Conservation (phyloP, 805 yeast species). For the Ogataea minuta region DNA sequence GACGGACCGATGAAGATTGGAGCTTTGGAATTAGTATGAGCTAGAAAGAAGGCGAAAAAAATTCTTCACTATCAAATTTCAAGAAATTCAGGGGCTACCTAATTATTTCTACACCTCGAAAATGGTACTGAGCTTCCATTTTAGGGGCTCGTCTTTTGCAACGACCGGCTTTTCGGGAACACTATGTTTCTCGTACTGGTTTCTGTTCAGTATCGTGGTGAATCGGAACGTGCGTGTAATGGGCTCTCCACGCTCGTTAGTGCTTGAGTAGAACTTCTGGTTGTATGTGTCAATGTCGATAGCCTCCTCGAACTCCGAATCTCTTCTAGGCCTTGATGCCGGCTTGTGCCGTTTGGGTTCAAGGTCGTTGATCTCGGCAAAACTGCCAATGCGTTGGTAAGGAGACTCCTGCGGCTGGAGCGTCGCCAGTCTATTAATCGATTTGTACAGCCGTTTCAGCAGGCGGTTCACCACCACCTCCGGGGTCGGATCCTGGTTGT, state of each 20-base stretch:
- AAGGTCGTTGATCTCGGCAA: slow-evolving; percentile 21
- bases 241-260: slow-evolving; percentile 24
- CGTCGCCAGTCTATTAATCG: slow-evolving; percentile 34
- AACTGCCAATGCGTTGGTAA: slow-evolving; percentile 30
- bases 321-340: slow-evolving; percentile 8
- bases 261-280: slow-evolving; percentile 27
- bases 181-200: slow-evolving; percentile 22
- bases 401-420: slow-evolving; percentile 22
- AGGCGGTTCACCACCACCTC: slow-evolving; percentile 43
- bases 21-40: slow-evolving; percentile 3
- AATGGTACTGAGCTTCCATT: slow-evolving; percentile 29
- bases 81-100: background rate
- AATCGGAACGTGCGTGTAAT: slow-evolving; percentile 31
- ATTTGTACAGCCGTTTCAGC: slow-evolving; percentile 46
- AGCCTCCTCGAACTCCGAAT: slow-evolving; percentile 14
- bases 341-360: background rate
- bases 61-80: background rate
- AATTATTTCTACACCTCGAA: slow-evolving; percentile 9
- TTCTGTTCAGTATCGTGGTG: slow-evolving; percentile 27
- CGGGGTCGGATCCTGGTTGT: slow-evolving; percentile 32
- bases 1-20: slow-evolving; percentile 1
- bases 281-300: slow-evolving; percentile 29
- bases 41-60: slow-evolving; percentile 5
- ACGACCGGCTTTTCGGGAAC: background rate
- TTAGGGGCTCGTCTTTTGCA: slow-evolving; percentile 22